phyloP scores from a whole-genome alignment of 2,329 filamentous ascomycete genomes.

The Pseudogymnoascus sp. region DNA sequence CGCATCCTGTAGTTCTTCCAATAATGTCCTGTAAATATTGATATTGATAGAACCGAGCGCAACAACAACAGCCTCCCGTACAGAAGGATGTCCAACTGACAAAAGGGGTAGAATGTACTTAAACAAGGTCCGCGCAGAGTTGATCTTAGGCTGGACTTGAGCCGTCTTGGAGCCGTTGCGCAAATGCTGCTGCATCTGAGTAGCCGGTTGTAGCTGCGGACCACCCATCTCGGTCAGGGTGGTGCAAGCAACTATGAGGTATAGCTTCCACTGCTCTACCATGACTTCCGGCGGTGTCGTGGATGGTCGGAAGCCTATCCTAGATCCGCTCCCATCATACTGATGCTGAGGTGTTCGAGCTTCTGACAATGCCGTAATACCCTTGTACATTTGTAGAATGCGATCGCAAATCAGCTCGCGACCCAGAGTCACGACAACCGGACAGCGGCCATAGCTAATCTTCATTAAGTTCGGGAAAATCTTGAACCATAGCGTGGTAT shows the following conservation, averaged over 20 bases:
- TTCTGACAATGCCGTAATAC: conserved; percentile 72
- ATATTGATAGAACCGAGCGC: conserved; percentile 92
- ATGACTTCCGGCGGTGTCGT: conserved; percentile 76
- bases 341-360: conserved; percentile 51
- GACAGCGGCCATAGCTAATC: conserved; percentile 82
- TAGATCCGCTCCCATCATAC: conserved; percentile 45
- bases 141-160: conserved; percentile 66
- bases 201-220: conserved; percentile 46
- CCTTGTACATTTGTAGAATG: conserved; percentile 85
- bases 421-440: conserved; percentile 82
- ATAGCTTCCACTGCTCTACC: conserved; percentile 96
- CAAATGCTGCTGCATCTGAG: conserved; percentile 60
- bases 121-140: conserved; percentile 82
- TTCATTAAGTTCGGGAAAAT: conserved; percentile 92
- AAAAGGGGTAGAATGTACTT: conserved; percentile 84
- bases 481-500: conserved; percentile 94
- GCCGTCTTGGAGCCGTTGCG: conserved; percentile 71
- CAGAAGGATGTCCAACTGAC: conserved; percentile 67
- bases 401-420: conserved; percentile 89
- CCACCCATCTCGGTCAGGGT: conserved; percentile 78
- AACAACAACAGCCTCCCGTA: conserved; percentile 82
- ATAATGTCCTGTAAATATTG: conserved; percentile 80
- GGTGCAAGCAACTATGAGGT: conserved; percentile 93
- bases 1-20: conserved; percentile 83
- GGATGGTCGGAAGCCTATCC: conserved; percentile 40